phyloP scores from a whole-genome alignment of 345 rosid genomes.

The Populus tremula region DNA sequence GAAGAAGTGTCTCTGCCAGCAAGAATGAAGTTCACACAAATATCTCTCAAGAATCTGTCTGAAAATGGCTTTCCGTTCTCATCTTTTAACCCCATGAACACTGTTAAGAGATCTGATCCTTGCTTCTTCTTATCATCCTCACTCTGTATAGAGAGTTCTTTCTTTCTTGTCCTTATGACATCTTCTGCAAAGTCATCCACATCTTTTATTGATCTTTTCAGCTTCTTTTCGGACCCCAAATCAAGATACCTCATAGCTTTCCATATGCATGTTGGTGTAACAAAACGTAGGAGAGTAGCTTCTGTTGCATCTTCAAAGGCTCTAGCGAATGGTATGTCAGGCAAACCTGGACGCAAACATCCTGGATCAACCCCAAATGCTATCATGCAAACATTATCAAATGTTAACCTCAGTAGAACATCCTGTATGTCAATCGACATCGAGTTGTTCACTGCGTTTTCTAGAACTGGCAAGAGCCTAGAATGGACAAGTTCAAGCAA shows the following conservation, averaged over 20 bases:
- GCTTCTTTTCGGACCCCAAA: conserved; percentile 73
- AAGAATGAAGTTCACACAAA: conserved; percentile 87
- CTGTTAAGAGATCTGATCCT: conserved; percentile 69
- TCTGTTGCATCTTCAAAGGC: conserved; percentile 93
- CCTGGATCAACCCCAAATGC: conserved; percentile 97
- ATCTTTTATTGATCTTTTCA: conserved; percentile 57
- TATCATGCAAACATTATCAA: conserved; percentile 90
- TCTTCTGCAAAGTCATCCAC: conserved; percentile 76
- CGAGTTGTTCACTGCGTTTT: conserved; percentile 38
- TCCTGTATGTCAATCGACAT: conserved; percentile 75
- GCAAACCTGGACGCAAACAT: conserved; percentile 56
- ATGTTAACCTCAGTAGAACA: conserved; percentile 67
- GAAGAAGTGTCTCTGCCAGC: conserved; percentile 99
- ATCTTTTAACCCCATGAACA: conserved; percentile 58
- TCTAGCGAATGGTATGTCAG: conserved; percentile 71
- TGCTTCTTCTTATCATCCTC: conserved; percentile 21
- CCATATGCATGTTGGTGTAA: conserved; percentile 82
- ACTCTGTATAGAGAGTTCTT: conserved; percentile 45
- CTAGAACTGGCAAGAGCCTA: conserved; percentile 73
- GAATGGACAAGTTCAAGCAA: conserved; percentile 67
- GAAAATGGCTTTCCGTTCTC: conserved; percentile 60
- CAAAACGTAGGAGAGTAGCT: conserved; percentile 63
- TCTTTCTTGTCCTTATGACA: conserved; percentile 73
- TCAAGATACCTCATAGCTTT: conserved; percentile 64
- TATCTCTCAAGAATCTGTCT: conserved; percentile 79